Percentiles rank a stretch among this genome's conserved stretches.
phyloP scores from a whole-genome alignment of 2,329 filamentous ascomycete species.

The Aspergillus bombycis region DNA sequence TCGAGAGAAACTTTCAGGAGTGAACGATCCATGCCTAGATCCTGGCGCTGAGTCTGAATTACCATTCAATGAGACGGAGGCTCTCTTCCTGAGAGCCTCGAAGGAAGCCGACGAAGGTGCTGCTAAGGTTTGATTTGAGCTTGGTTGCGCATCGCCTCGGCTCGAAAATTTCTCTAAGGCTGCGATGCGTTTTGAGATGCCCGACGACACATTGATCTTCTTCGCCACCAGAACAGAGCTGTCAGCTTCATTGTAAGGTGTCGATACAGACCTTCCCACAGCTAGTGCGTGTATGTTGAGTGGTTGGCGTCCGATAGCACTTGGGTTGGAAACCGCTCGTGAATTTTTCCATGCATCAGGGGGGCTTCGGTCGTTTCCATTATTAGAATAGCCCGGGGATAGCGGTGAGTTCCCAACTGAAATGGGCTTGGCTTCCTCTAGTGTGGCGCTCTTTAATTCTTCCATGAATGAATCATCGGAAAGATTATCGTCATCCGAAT shows the following conservation, averaged over 20 bases:
- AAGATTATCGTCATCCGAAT: slow-evolving; percentile 47
- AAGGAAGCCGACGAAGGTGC: slow-evolving; percentile 61
- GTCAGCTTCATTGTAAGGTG: slow-evolving; percentile 34
- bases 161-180: slow-evolving; percentile 77
- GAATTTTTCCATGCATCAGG: slow-evolving; percentile 40
- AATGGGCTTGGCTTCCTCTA: slow-evolving; percentile 82
- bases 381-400: slow-evolving; percentile 61
- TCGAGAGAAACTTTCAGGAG: slow-evolving; percentile 33
- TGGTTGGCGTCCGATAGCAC: slow-evolving; percentile 29
- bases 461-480: slow-evolving; percentile 80
- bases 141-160: slow-evolving; percentile 47
- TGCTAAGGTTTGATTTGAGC: slow-evolving; percentile 38
- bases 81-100: slow-evolving; percentile 54
- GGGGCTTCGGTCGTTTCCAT: slow-evolving; percentile 32
- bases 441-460: slow-evolving; percentile 77
- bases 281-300: slow-evolving; percentile 36
- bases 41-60: slow-evolving; percentile 26
- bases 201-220: slow-evolving; percentile 82
- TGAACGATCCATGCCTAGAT: slow-evolving; percentile 32
- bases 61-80: slow-evolving; percentile 39
- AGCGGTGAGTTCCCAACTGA: slow-evolving; percentile 82
- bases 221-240: slow-evolving; percentile 61
- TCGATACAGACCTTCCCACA: slow-evolving; percentile 43
- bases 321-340: slow-evolving; percentile 46
- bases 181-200: slow-evolving; percentile 93